phyloP scores from a whole-genome alignment of 495 filamentous ascomycete species.

The Schizothecium vesticola region DNA sequence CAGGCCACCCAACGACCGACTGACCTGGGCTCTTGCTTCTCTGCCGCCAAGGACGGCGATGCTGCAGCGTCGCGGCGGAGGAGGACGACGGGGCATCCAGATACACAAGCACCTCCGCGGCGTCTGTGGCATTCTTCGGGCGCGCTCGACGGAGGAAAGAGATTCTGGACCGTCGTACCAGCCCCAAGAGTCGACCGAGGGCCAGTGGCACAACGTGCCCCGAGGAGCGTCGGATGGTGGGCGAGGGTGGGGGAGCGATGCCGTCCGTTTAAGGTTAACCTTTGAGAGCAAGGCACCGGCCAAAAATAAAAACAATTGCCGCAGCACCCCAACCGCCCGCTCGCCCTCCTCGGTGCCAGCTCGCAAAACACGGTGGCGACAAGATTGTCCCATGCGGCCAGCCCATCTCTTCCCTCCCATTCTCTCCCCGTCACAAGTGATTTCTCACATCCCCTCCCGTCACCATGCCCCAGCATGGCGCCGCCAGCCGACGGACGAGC shows the following conservation, averaged over 20 bases:
- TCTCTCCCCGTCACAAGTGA: background rate
- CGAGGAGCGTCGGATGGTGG: constrained; percentile 1
- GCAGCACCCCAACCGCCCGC: background rate
- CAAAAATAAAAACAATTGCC: constrained; percentile 17
- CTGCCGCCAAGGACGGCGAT: background rate
- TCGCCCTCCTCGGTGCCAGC: background rate
- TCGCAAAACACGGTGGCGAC: background rate
- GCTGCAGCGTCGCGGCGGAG: background rate
- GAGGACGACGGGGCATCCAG: background rate
- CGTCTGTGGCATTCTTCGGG: background rate
- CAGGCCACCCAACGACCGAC: background rate
- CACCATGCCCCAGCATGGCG: background rate
- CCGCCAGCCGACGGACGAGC: background rate
- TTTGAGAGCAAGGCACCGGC: constrained; percentile 9
- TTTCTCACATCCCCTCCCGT: background rate
- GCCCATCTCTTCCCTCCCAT: background rate
- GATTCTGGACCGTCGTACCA: background rate
- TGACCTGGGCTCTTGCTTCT: background rate
- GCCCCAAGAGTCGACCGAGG: background rate
- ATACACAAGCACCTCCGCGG: background rate
- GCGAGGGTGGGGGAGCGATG: constrained; percentile 5
- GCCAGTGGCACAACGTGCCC: constrained; percentile 6
- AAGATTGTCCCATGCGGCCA: background rate
- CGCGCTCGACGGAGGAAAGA: background rate
- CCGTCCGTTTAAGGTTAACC: constrained; percentile 35